Evolutionary conservation across 2,329 filamentous ascomycete species (phyloP).

Genomic region (Cladosporium phlei): DNA sequence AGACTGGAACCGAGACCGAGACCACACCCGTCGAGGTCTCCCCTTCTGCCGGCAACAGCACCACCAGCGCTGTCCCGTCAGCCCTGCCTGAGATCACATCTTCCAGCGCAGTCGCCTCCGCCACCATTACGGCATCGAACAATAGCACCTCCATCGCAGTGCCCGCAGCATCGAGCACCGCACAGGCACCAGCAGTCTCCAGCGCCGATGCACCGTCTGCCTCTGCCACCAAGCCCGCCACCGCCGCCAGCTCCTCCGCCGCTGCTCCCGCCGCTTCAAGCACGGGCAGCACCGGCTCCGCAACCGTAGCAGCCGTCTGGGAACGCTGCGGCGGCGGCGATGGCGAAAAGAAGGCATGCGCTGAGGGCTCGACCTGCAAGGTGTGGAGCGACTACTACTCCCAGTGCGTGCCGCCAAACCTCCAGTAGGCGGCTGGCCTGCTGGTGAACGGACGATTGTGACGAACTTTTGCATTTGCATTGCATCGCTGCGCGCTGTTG

Average conservation of each 20-base stretch:
- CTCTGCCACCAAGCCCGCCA: conserved; percentile 19
- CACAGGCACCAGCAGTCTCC: background rate
- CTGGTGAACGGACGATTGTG: too few species aligned
- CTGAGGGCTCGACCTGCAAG: conserved; percentile 31
- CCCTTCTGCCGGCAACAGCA: background rate
- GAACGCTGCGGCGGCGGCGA: conserved; percentile 35
- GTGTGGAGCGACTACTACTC: conserved; percentile 33
- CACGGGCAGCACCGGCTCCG: conserved; percentile 16
- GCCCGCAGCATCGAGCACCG: background rate
- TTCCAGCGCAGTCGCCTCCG: background rate
- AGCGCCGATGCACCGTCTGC: conserved; percentile 2
- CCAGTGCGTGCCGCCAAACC: conserved; percentile 6
- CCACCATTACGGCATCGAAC: conserved; percentile 6
- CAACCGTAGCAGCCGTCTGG: conserved; percentile 19
- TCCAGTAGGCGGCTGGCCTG: too few species aligned
- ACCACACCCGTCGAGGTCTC: background rate
- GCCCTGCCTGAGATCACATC: background rate
- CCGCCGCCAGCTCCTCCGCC: conserved; percentile 8
- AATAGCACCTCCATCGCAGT: conserved; percentile 7
- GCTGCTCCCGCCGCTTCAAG: conserved; percentile 13
- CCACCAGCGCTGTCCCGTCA: background rate
- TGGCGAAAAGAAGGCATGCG: conserved; percentile 32
- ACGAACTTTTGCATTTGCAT: too few species aligned
- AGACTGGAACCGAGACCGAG: background rate
- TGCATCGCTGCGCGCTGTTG: too few species aligned